Evolutionary conservation across 768 basidiomycete genomes (phyloP).

Genomic region (Boletus rubescentipes): DNA sequence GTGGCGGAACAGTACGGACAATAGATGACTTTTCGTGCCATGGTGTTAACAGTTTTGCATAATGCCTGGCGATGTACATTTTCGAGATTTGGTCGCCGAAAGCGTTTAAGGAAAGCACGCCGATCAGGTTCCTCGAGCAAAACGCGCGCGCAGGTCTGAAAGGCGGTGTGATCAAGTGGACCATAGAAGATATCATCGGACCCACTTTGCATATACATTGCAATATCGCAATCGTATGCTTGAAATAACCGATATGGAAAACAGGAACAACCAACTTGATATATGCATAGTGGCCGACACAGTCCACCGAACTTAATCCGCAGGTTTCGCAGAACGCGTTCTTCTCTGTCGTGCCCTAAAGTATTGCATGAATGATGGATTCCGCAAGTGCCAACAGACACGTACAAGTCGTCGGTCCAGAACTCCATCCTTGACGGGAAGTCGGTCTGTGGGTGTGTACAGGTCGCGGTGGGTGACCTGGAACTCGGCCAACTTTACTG

Average conservation of each 20-base stretch:
- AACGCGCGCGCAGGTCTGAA: constrained; percentile 86
- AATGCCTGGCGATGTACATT: constrained; percentile 85
- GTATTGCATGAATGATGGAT: not conserved
- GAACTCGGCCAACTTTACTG: constrained; percentile 94
- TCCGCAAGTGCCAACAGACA: constrained; percentile 1
- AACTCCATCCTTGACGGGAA: constrained; percentile 89
- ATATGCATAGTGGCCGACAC: constrained; percentile 98
- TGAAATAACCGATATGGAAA: constrained; percentile 98
- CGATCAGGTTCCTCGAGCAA: constrained; percentile 87
- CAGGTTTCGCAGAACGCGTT: constrained; percentile 92
- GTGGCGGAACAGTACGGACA: constrained; percentile 93
- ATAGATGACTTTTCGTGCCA: constrained; percentile 86
- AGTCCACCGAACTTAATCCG: constrained; percentile 86
- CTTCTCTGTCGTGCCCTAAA: constrained; percentile 93
- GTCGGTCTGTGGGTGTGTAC: constrained; percentile 79
- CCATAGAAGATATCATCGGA: not conserved
- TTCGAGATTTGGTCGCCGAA: constrained; percentile 87
- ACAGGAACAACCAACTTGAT: constrained; percentile 96
- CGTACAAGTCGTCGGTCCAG: constrained; percentile 87
- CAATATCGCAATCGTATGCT: constrained; percentile 88
- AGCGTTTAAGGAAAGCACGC: constrained; percentile 80
- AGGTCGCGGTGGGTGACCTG: constrained; percentile 92
- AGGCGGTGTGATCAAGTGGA: constrained; percentile 1
- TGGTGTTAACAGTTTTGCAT: constrained; percentile 80
- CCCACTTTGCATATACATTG: constrained; percentile 95